Evolutionary conservation across 1,284 basidiomycete species (phyloP).

Genomic region (Trametes hirsuta): DNA sequence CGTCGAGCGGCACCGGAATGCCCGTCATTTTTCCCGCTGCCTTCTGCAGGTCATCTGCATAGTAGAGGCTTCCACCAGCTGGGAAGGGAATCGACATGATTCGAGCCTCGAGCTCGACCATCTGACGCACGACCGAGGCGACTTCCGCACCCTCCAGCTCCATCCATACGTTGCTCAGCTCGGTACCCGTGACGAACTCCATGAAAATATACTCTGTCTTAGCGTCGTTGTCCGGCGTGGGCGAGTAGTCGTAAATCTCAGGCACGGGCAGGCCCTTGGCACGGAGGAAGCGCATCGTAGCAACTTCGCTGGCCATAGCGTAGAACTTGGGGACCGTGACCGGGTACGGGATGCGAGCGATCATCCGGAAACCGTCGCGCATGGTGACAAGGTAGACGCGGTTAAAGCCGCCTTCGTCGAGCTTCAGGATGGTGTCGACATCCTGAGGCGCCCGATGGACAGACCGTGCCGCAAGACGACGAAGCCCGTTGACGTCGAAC

Average conservation of each 20-base stretch:
- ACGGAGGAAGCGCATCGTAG: conserved; percentile 53
- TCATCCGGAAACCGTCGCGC: conserved; percentile 45
- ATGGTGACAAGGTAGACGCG: conserved; percentile 51
- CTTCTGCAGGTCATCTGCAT: conserved; percentile 44
- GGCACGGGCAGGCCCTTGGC: conserved; percentile 49
- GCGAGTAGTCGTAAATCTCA: conserved; percentile 54
- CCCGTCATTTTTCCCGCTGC: conserved; percentile 28
- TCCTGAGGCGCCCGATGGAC: conserved; percentile 39
- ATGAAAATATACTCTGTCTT: conserved; percentile 57
- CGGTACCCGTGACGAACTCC: conserved; percentile 49
- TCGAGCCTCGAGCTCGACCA: conserved; percentile 48
- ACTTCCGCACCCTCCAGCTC: conserved; percentile 45
- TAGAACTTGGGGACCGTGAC: conserved; percentile 45
- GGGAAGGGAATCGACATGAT: conserved; percentile 57
- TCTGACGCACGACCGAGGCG: conserved; percentile 45
- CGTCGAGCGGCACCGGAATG: conserved; percentile 37
- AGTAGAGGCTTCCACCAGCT: conserved; percentile 57
- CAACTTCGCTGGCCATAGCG: conserved; percentile 54
- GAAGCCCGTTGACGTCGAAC: conserved; percentile 43
- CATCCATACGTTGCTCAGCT: conserved; percentile 49
- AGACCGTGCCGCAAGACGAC: conserved; percentile 51
- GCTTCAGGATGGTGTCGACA: conserved; percentile 42
- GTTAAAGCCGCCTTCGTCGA: conserved; percentile 50
- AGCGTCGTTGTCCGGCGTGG: conserved; percentile 49
- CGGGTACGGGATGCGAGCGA: conserved; percentile 54